These are phyloP conservation scores for Pleomassaria siparia DNA, from an alignment of 2,329 filamentous ascomycete species.

Conservation along the genomic window DNA sequence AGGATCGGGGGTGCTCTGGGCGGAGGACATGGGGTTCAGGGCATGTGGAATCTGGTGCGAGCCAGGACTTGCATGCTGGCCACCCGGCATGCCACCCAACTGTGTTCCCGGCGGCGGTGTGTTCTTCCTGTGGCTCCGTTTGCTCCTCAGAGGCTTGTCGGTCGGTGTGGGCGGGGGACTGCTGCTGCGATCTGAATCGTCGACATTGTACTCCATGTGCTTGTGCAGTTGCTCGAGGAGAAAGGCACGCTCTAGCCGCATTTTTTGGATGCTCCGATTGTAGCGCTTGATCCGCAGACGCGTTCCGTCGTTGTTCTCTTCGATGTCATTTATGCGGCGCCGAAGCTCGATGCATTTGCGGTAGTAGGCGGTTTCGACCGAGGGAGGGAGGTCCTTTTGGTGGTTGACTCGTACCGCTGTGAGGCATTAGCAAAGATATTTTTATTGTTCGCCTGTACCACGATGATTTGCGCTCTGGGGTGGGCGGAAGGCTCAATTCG, in stretches of 20 bases:
- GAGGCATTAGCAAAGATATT: neutral
- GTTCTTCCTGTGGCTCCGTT: slow-evolving; percentile 64
- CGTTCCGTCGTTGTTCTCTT: slow-evolving; percentile 84
- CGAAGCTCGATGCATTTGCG: slow-evolving; percentile 95
- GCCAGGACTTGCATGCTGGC: slow-evolving; percentile 13
- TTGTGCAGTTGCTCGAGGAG: slow-evolving; percentile 53
- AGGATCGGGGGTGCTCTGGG: slow-evolving; percentile 44
- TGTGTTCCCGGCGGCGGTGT: slow-evolving; percentile 30
- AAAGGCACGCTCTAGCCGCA: slow-evolving; percentile 78
- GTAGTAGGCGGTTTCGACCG: slow-evolving; percentile 93
- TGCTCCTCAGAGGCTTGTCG: slow-evolving; percentile 74
- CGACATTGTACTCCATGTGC: slow-evolving; percentile 51
- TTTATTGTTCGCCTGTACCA: neutral
- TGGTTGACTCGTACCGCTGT: slow-evolving; percentile 23
- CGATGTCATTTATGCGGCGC: slow-evolving; percentile 86
- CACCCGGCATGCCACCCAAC: slow-evolving; percentile 6
- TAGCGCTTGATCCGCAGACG: slow-evolving; percentile 77
- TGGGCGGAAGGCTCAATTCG: neutral
- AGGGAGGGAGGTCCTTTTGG: slow-evolving; percentile 66
- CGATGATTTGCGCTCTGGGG: neutral
- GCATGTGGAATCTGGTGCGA: slow-evolving; percentile 21
- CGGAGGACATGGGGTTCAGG: slow-evolving; percentile 36
- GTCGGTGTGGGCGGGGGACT: slow-evolving; percentile 80
- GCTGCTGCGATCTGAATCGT: slow-evolving; percentile 73
- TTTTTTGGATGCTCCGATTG: slow-evolving; percentile 84